phyloP scores from a whole-genome alignment of 148 eudicot genomes.

The Tetragonia tetragonoides region DNA sequence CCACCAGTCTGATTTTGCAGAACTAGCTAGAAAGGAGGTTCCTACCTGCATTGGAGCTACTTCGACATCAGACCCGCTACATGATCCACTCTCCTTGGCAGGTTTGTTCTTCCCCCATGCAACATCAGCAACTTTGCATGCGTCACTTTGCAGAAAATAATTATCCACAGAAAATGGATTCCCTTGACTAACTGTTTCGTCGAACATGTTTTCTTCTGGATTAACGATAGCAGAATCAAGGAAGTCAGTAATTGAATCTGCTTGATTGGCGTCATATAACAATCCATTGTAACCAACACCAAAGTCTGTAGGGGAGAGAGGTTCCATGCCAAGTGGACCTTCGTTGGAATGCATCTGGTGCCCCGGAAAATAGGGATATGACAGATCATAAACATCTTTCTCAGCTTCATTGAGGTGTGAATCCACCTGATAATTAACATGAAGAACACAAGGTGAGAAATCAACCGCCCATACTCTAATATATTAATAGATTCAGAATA shows the following conservation, averaged over 20 bases:
- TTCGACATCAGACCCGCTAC: conserved; percentile 51
- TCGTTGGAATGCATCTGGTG: conserved; percentile 38
- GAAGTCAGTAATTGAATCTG: conserved; percentile 38
- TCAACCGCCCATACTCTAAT: not conserved
- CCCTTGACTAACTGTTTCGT: conserved; percentile 22
- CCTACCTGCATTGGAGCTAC: conserved; percentile 43
- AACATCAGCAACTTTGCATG: conserved; percentile 4
- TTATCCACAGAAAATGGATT: conserved; percentile 13
- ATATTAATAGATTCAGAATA: not conserved
- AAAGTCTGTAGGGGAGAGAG: conserved; percentile 17
- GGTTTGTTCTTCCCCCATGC: conserved; percentile 20
- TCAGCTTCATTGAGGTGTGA: conserved; percentile 40
- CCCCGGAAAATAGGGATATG: conserved; percentile 34
- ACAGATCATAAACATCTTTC: conserved; percentile 28
- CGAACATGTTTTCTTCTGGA: conserved; percentile 33
- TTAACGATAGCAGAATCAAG: conserved; percentile 40
- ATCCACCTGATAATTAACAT: conserved; percentile 45
- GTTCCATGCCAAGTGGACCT: conserved; percentile 31
- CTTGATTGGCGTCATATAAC: conserved; percentile 39
- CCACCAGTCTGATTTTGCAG: not conserved
- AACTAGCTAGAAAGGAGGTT: conserved; percentile 3
- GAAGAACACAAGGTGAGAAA: not conserved
- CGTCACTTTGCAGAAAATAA: not conserved
- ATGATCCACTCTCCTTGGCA: conserved; percentile 48
- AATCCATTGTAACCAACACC: conserved; percentile 30